phyloP scores from a whole-genome alignment of 2,329 filamentous ascomycete species.

The Sporothrix phasma region DNA sequence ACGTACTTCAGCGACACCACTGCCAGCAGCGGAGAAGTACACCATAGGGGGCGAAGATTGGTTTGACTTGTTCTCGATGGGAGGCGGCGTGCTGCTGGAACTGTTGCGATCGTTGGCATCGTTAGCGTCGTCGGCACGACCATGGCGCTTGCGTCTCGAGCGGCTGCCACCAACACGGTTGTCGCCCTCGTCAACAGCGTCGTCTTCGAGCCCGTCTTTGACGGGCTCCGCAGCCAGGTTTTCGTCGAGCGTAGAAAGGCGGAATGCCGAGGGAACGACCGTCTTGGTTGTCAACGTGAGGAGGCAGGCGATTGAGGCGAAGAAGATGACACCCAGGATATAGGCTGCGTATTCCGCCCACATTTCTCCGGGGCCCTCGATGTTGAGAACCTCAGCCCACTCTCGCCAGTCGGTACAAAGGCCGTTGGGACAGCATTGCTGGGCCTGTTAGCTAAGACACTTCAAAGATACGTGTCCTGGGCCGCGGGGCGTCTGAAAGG shows the following conservation, averaged over 20 bases:
- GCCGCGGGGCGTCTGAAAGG: neutral
- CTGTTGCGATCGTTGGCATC: neutral
- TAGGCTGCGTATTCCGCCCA: constrained; percentile 74
- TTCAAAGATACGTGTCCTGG: neutral
- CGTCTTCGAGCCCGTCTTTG: constrained; percentile 27
- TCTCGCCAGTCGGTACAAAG: constrained; percentile 47
- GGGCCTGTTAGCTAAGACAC: neutral
- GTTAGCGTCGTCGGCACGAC: neutral
- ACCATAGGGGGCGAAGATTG: constrained; percentile 52
- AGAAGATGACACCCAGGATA: constrained; percentile 56
- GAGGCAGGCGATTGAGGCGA: constrained; percentile 64
- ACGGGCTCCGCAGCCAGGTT: constrained; percentile 64
- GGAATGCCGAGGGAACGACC: constrained; percentile 79
- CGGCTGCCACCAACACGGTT: neutral
- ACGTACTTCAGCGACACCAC: constrained; percentile 92
- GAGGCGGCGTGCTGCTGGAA: constrained; percentile 1
- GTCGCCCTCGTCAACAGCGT: constrained; percentile 30
- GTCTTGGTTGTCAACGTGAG: constrained; percentile 88
- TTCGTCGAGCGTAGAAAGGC: constrained; percentile 81
- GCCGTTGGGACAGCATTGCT: constrained; percentile 44
- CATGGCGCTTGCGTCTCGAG: neutral
- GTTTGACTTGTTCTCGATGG: neutral
- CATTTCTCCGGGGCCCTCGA: constrained; percentile 35
- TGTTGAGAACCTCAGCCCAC: constrained; percentile 43
- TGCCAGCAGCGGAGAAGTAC: constrained; percentile 92